These are phyloP conservation scores for Neurospora pannonica DNA, from an alignment of 495 filamentous ascomycete genomes.

Conservation along the genomic window DNA sequence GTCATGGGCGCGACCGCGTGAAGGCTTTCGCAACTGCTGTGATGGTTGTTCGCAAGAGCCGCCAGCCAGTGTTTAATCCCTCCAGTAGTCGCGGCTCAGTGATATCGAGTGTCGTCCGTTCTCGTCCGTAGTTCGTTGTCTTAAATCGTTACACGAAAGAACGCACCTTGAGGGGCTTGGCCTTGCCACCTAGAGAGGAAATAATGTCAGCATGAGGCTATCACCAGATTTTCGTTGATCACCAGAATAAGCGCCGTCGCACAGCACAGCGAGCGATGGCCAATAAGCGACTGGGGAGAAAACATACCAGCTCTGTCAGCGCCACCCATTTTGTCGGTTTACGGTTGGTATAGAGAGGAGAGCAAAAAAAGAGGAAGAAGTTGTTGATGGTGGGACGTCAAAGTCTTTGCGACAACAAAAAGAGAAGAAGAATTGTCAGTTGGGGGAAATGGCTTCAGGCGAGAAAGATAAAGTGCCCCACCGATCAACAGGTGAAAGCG, in stretches of 20 bases:
- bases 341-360: neutral
- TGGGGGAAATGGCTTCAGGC: neutral
- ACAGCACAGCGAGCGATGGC: neutral
- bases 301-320: slow-evolving; percentile 25
- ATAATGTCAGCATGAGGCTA: neutral
- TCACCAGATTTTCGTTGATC: neutral
- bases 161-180: slow-evolving; percentile 64
- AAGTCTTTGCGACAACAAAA: neutral
- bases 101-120: neutral
- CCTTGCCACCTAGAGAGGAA: slow-evolving; percentile 59
- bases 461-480: slow-evolving; percentile 4
- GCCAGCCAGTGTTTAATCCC: neutral
- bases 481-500: neutral
- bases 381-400: neutral
- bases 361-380: neutral
- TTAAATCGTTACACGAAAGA: neutral
- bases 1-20: too few species aligned
- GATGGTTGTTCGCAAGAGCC: neutral
- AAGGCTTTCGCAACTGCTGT: neutral
- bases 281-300: neutral
- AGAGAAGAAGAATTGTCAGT: neutral
- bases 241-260: neutral
- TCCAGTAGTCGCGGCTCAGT: neutral
- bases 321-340: slow-evolving; percentile 24
- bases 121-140: neutral